Base-by-base conservation (phyloP, 768 basidiomycete species). In the Coprinopsis strossmayeri region DNA sequence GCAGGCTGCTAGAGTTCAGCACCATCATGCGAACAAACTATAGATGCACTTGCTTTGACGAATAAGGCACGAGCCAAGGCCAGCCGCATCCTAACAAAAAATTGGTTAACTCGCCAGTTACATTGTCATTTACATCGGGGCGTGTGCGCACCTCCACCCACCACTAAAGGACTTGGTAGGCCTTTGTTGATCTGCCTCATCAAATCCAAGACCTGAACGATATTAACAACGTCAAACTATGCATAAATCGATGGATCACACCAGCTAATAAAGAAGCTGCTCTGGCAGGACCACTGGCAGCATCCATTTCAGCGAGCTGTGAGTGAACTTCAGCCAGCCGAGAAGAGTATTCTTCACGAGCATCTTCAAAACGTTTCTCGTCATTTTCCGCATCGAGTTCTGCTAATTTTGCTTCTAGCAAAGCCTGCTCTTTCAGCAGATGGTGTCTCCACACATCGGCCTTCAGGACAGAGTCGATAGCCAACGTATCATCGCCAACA, bases 381-480 rank as follows among this genome's bases (percentile, higher is more conserved):
- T 89, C 87, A 3, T 79, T 76, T 57, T 87, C 81, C 20, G 65
- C 64, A 50, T 96, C 92, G 11, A 95, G 73, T 51, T 76, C 79
- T 0, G 78, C 66, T 1, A 98, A 76, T 53, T 79, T 77, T 0
- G 76, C 76, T 58, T 94, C 93, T 38, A 97, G 71, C 18, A 73
- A 66, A 0, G 68, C 68, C 64, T 98, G 94, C 60, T 99, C 92
- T 48, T 82, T 86, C 43, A 96, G 67, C 15, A 97, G 73, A 55
- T 91, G 87, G 59, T 95, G 93, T 62, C 95, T 77, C 92, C 96
- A 98, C 26, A 99, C 96, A 61, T 99, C 96, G n/a, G 96, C 96
- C 64, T 94, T 92, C n/a, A 99, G 75, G 18, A 99, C 96, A 1
- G 94, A 93, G 18, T 93, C 88, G 35, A 99, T 74, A 2, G 96